These are phyloP conservation scores for Pseudocercospora musae DNA, from an alignment of 2,329 filamentous ascomycete genomes.

Conservation along the genomic window DNA sequence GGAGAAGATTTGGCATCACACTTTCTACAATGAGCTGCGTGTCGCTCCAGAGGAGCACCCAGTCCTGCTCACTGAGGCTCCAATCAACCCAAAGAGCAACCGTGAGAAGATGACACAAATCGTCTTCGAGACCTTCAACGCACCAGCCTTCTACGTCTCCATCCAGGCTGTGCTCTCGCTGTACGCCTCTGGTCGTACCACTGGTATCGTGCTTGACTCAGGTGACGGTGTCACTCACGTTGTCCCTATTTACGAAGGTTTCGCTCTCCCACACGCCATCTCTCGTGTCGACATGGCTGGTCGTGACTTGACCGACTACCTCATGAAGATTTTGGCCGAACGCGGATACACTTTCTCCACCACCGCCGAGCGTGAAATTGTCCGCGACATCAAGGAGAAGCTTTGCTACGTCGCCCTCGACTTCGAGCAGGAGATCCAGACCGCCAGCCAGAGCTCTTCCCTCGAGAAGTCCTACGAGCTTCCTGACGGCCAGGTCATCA, in stretches of 20 bases:
- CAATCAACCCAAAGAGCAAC: conserved; percentile 99
- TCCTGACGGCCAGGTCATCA: conserved; percentile 99
- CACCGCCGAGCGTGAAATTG: conserved; percentile 99
- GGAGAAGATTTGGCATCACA: conserved; percentile 99
- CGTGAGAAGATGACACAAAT: conserved; percentile 99
- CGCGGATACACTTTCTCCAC: conserved; percentile 99
- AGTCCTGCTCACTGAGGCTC: conserved; percentile 96
- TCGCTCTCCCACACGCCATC: conserved; percentile 99
- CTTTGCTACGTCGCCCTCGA: conserved; percentile 99
- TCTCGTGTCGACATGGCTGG: conserved; percentile 99
- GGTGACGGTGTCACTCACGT: conserved; percentile 99
- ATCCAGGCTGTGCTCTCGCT: conserved; percentile 99
- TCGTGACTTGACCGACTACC: conserved; percentile 99
- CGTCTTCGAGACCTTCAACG: conserved; percentile 99
- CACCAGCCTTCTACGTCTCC: conserved; percentile 99
- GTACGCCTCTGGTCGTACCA: conserved; percentile 99
- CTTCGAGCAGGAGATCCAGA: conserved; percentile 99
- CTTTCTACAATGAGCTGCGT: conserved; percentile 99
- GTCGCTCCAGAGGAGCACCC: conserved; percentile 99
- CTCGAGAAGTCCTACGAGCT: conserved; percentile 99
- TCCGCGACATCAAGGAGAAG: conserved; percentile 99
- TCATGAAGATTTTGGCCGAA: conserved; percentile 99
- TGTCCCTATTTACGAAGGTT: conserved; percentile 99
- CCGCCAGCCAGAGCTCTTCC: conserved; percentile 95
- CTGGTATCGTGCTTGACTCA: conserved; percentile 99